Percentiles rank a stretch among this genome's conserved stretches.
Evolutionary conservation across 164 flowering plant species (phyloP).

Genomic region (Santalum album): DNA sequence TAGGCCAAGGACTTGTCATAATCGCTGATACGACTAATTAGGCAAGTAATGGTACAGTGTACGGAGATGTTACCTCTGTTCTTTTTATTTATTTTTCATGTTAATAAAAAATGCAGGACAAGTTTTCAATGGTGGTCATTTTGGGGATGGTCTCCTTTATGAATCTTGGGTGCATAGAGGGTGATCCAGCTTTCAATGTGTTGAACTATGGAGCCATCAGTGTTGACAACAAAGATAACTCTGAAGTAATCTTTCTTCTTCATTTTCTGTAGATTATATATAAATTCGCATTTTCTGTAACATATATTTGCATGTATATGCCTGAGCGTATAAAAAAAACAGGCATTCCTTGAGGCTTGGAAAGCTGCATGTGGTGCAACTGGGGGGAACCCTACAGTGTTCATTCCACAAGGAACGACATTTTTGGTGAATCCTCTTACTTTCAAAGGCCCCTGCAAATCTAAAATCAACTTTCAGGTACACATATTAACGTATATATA

Average conservation of each 20-base stretch:
- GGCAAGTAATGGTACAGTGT: too few species aligned
- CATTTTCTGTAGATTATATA: too few species aligned
- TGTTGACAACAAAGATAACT: constrained; percentile 27
- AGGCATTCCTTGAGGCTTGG: constrained; percentile 50
- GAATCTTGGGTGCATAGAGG: neutral
- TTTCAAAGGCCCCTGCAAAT: constrained; percentile 41
- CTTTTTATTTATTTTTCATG: too few species aligned
- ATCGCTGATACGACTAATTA: too few species aligned
- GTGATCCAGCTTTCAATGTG: constrained; percentile 14
- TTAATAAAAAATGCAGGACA: too few species aligned
- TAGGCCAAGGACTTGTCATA: too few species aligned
- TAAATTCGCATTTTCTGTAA: neutral
- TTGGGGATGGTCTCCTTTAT: neutral
- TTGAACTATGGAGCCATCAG: constrained; percentile 32
- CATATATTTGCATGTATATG: neutral
- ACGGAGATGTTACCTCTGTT: too few species aligned
- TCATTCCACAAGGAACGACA: constrained; percentile 17
- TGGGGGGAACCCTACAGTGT: constrained; percentile 9
- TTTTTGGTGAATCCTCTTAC: constrained; percentile 25
- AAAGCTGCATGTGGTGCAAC: constrained; percentile 19
- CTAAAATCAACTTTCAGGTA: constrained; percentile 29
- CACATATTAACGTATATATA: neutral
- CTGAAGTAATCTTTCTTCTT: constrained; percentile 27
- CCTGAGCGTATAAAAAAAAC: too few species aligned
- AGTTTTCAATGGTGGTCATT: too few species aligned